Evolutionary conservation across 495 filamentous ascomycete species (phyloP), one percentile per base, ranked within the genome.

Genomic region (Aspergillus nidulans): DNA sequence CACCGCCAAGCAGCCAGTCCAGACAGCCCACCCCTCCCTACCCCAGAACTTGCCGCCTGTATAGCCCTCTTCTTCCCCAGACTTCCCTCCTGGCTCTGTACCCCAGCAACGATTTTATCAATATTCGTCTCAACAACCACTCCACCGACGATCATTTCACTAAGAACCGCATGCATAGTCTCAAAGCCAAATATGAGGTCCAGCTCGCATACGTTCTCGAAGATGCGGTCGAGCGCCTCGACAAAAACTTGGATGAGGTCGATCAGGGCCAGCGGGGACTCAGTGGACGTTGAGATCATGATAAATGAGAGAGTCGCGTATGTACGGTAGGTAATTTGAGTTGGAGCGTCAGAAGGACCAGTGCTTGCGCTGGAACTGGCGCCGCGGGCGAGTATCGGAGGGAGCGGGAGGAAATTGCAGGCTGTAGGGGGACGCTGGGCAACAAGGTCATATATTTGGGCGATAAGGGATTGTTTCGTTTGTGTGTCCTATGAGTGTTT

Each of bases 121-220:
- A 92, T 74, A 63, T 86, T 86, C 28, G 95, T 98, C 75, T 98
- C 94, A 23, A 97, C 85, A 25, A 97, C 95, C 38, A 97, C 91
- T 2, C 94, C 94, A 12, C 95, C 94, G 4, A 97, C 88, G 50
- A 98, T 85, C 89, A 98, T 95, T 81, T 98, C 94, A 60, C 83
- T 82, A 20, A 98, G 76, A 21, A 87, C 83, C 5, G 94, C 89
- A 74, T 98, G 94, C 68, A 97, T 81, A 25, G 90, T 92, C 80
- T 98, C 94, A 68, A 96, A 98, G 61, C 96, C 96, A 75, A 97
- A 98, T 70, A 97, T 98, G 51, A 98, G 79, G 67, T 98, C 94
- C 45, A 98, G 75, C 72, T 98, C 94, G 77, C 94, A 98, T 21
- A 98, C 94, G 63, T 97, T 96, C 76, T 97, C 92, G 67, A 97